These are phyloP conservation scores for Rhododendron ferrugineum DNA, from an alignment of 148 eudicot genomes.

Conservation along the genomic window DNA sequence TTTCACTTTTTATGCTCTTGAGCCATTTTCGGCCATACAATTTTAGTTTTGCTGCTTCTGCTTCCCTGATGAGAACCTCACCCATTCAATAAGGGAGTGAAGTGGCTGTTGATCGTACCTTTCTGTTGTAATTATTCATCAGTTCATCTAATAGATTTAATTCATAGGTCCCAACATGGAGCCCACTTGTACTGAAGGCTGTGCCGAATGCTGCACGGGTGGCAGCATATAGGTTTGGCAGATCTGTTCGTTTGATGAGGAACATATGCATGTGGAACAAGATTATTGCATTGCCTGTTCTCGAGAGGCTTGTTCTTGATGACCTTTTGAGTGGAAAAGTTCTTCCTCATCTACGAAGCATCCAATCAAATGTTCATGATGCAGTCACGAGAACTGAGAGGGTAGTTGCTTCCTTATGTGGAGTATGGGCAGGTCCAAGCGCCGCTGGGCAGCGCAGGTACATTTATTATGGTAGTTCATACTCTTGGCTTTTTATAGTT, in stretches of 20 bases:
- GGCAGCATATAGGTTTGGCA: slow-evolving; percentile 85
- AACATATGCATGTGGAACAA: slow-evolving; percentile 87
- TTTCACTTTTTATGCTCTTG: not conserved
- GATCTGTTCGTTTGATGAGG: slow-evolving; percentile 74
- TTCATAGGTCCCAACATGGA: slow-evolving; percentile 86
- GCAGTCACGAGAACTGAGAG: slow-evolving; percentile 78
- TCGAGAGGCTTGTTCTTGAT: slow-evolving; percentile 83
- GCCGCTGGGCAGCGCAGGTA: slow-evolving; percentile 71
- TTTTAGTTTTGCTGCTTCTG: not conserved
- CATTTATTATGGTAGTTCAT: not conserved
- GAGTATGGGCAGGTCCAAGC: slow-evolving; percentile 76
- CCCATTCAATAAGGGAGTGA: too few species aligned
- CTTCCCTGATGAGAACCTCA: not conserved
- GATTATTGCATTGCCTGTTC: slow-evolving; percentile 60
- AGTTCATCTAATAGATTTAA: not conserved
- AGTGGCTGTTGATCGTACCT: not conserved
- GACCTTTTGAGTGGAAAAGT: slow-evolving; percentile 68
- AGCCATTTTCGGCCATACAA: not conserved
- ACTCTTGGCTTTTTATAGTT: too few species aligned
- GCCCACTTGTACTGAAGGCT: slow-evolving; percentile 60
- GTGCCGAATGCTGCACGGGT: slow-evolving; percentile 87
- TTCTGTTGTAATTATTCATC: not conserved
- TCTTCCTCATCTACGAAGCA: slow-evolving; percentile 84
- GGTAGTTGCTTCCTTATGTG: slow-evolving; percentile 62
- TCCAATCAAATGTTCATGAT: slow-evolving; percentile 68